Conservation (phyloP, 805 yeast species). For the Wickerhamomyces silvicola region DNA sequence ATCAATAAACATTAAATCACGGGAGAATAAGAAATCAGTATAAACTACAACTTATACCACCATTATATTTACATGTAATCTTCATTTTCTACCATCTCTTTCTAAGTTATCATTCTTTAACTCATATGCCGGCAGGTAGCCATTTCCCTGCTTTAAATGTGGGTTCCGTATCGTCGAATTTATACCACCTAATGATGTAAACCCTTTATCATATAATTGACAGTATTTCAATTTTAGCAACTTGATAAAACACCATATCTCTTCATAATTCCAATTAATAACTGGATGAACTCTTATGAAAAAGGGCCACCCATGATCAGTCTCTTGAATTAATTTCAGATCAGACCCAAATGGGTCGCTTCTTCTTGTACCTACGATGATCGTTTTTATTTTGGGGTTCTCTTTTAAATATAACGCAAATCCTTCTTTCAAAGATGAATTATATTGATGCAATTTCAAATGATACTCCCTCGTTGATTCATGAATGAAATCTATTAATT, state of each 20-base stretch:
- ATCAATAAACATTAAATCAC: no score
- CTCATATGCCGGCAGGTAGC: conserved; percentile 48
- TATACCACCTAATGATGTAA: conserved; percentile 83
- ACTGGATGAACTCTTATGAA: conserved; percentile 84
- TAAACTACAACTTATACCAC: no score
- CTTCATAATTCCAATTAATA: conserved; percentile 77
- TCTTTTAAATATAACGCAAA: conserved; percentile 52
- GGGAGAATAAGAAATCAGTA: no score
- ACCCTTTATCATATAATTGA: conserved; percentile 71
- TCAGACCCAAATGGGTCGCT: conserved; percentile 78
- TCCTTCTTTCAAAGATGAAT: conserved; percentile 57
- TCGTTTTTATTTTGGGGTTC: conserved; percentile 55
- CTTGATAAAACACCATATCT: conserved; percentile 79
- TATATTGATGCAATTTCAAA: conserved; percentile 37
- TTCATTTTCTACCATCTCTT: conserved; percentile 32
- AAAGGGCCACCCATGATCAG: conserved; percentile 90
- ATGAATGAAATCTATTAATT: conserved; percentile 60
- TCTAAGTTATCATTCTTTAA: conserved; percentile 58
- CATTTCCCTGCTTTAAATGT: conserved; percentile 27
- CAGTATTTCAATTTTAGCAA: conserved; percentile 63
- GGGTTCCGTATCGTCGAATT: conserved; percentile 72
- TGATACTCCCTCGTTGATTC: conserved; percentile 48
- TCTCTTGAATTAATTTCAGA: conserved; percentile 55
- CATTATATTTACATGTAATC: no score
- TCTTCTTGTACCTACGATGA: conserved; percentile 82